Evolutionary conservation across 768 basidiomycete genomes (phyloP), one percentile per base, ranked within the genome.

Genomic region (Pholiota conissans): DNA sequence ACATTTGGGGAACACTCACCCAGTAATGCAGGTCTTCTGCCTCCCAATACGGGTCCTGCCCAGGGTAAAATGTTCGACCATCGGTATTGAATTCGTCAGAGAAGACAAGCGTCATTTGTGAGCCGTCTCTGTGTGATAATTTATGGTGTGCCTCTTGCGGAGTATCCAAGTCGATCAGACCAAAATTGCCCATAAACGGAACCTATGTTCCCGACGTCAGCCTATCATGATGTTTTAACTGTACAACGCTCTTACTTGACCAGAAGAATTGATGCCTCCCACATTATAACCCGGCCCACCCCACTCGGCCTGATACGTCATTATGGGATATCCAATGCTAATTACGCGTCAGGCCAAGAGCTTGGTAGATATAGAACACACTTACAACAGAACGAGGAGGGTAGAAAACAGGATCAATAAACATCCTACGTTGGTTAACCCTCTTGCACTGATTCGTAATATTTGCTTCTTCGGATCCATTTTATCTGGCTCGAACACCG

Each of bases 1-100:
- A 39, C 18, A 18, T 22, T 14, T 30, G 11, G 24, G 42, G 26
- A 8, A 34, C 18, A n/a, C n/a, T 14, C 56, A 85, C 84, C 89
- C 90, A 91, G 65, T 91, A 92, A 68, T 92, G 86, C 30, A 92
- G 76, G 70, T 92, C 79, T 20, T 74, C 86, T 34, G 91, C 89
- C 67, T 91, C 87, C 89, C 89, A 90, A 64, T 89, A 93, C 3
- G 91, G 91, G 69, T 93, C 91, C 61, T 93, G 90, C 5, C 89
- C 89, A 39, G 86, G 83, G 73, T 89, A 92, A 65, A 93, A 93
- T 4, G 86, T 80, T 59, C 91, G 77, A 3, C 90, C 89, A 20
- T 87, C 84, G 24, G 74, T 75, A 67, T 93, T 86, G 68, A 93
- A 93, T 67, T 93, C 91, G 71, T 93, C 91, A 3, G 84, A 87